Conservation (phyloP, 164 flowering plant species). For the Annona squamosa region DNA sequence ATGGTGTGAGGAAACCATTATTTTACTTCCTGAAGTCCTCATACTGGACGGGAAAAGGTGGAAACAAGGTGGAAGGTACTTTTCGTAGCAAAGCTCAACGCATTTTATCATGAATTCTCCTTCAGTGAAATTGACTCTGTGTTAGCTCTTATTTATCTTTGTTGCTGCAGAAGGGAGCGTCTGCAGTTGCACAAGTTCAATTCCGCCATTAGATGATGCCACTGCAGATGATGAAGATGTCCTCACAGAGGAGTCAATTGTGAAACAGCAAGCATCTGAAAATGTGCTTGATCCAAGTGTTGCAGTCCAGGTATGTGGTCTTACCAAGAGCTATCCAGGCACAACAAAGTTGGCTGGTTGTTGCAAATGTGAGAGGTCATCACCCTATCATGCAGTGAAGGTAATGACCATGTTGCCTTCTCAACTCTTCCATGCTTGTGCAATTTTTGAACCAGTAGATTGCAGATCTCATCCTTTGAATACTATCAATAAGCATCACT, state of each 20-base stretch:
- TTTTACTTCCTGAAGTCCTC: conserved; percentile 73
- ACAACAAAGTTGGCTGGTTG: conserved; percentile 46
- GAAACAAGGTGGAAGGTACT: conserved; percentile 64
- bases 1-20: conserved; percentile 75
- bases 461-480: not conserved
- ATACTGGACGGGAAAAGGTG: conserved; percentile 92
- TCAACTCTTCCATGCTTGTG: not conserved
- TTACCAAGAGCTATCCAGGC: conserved; percentile 77
- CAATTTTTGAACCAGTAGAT: not conserved
- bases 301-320: conserved; percentile 92
- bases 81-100: conserved; percentile 6
- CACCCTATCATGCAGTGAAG: conserved; percentile 87
- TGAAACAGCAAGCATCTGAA: conserved; percentile 53
- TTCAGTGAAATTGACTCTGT: conserved; percentile 3
- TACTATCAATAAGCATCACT: not conserved
- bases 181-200: conserved; percentile 60
- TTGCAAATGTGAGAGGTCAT: conserved; percentile 57
- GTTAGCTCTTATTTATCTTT: not conserved
- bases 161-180: conserved; percentile 60
- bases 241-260: conserved; percentile 67
- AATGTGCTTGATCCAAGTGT: conserved; percentile 45
- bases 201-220: conserved; percentile 42
- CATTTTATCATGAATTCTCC: not conserved
- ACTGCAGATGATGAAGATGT: conserved; percentile 88
- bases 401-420: conserved; percentile 24